Evolutionary conservation across 768 basidiomycete genomes (phyloP).

Genomic region (Termitomyces sp.): DNA sequence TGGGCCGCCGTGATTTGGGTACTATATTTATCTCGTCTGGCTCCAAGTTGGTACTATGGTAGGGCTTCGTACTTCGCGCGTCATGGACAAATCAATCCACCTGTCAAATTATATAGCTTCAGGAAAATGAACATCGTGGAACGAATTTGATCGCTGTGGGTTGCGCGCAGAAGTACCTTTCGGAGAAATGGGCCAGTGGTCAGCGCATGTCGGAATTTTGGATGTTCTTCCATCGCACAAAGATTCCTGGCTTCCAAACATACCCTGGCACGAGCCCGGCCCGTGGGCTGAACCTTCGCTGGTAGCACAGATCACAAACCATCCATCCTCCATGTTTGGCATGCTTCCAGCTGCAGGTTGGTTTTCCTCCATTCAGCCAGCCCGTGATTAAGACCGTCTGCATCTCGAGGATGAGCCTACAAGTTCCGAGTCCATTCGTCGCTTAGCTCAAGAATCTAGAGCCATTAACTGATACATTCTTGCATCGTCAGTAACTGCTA

Average conservation of each 20-base stretch:
- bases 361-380: not conserved
- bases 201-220: too few relatives aligned
- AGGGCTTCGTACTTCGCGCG: not conserved
- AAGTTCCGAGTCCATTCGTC: too few relatives aligned
- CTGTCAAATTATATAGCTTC: not conserved
- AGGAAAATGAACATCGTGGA: not conserved
- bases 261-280: too few relatives aligned
- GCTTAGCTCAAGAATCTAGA: too few relatives aligned
- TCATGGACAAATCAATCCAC: not conserved
- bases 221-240: too few relatives aligned
- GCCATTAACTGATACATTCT: too few relatives aligned
- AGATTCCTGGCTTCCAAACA: too few relatives aligned
- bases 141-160: not conserved
- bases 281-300: not conserved
- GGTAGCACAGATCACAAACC: not conserved
- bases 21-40: not conserved
- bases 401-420: too few relatives aligned
- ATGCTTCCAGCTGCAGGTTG: not conserved
- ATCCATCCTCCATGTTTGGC: not conserved
- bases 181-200: too few relatives aligned
- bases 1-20: not conserved
- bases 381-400: not conserved
- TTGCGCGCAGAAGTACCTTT: too few relatives aligned
- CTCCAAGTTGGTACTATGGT: too few relatives aligned
- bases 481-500: too few relatives aligned